A percentile compares a stretch with the other conserved stretches of the same genome.
Conservation (phyloP, 116 monocot species). For the Papilionanthe hybrid region DNA sequence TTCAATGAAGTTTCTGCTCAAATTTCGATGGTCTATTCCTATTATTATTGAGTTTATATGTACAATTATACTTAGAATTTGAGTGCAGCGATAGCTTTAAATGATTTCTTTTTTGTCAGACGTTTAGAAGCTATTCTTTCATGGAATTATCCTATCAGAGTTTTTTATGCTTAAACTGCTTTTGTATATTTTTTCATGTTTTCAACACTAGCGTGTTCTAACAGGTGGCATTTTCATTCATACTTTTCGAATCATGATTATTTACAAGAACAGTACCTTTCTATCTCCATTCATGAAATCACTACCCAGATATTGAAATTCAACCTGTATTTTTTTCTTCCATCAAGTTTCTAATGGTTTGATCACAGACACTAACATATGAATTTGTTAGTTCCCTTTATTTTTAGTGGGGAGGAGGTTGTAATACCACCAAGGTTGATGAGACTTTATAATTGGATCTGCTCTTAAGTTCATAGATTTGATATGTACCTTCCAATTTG, state of each 20-base stretch:
- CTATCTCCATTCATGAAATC: not conserved
- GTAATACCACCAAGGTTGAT: not conserved
- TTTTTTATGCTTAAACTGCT: not conserved
- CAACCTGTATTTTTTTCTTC: not conserved
- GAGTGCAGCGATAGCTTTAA: not conserved
- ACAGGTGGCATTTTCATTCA: not conserved
- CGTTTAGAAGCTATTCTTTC: not conserved
- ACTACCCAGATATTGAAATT: not conserved
- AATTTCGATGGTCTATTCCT: not conserved
- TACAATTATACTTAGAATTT: not conserved
- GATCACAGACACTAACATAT: no score
- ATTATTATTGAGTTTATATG: not conserved
- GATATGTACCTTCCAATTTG: not conserved
- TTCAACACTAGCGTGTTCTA: not conserved
- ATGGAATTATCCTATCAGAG: not conserved
- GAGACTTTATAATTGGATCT: not conserved
- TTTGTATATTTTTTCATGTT: not conserved
- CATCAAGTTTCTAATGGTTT: not conserved
- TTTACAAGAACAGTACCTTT: not conserved
- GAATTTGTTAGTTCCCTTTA: no score
- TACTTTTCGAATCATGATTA: not conserved
- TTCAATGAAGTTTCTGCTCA: not conserved
- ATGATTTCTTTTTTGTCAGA: not conserved
- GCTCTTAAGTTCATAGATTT: not conserved
- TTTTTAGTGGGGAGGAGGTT: not conserved